Evolutionary conservation across 1,284 basidiomycete genomes (phyloP), one percentile per base, ranked within the genome.

Genomic region (Cutaneotrichosporon daszewskae): DNA sequence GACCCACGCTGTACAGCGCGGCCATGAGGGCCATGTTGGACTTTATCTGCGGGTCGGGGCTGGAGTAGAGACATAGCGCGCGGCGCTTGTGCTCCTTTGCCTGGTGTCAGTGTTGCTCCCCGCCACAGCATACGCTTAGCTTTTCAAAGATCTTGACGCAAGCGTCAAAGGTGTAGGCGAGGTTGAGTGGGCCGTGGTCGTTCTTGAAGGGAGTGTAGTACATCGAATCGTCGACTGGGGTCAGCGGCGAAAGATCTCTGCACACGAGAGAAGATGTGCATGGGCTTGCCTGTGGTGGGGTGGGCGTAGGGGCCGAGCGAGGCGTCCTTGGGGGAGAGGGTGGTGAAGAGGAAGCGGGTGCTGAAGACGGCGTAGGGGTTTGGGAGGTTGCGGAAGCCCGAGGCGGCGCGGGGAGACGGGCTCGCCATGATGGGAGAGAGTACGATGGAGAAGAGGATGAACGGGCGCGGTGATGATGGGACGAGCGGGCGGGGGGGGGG

Each of bases 141-240:
- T 91, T 77, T 62, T 89, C 85, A 64, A 94, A 88, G 37, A 96
- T 84, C 55, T 87, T 79, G 35, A 95, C 83, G 74, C 92, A 97
- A 32, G 94, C 89, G 60, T 89, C 86, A 73, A 90, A 92, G 11
- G 92, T 84, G 80, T 87, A 87, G 4, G 86, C 83, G 29, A 92
- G 77, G 68, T 95, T 95, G 49, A 94, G 75, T 14, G 95, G 94
- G 10, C 94, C 94, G 82, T 87, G 89, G 69, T 96, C 91, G 63
- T 87, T 82, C 64, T 85, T 90, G 78, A 98, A 98, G 26, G 86
- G 86, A 46, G 91, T 80, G 74, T 98, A 98, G 53, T 84, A 78
- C 40, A 97, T 79, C 54, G 90, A 83, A 72, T 92, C 83, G 72
- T 97, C 67, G 54, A 69, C 67, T 69, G 42, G 16, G 14, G 41